Percentiles rank a stretch among this genome's conserved stretches.
Conservation (phyloP, 2,329 filamentous ascomycete species). For the Aspergillus brunneoviolaceus region DNA sequence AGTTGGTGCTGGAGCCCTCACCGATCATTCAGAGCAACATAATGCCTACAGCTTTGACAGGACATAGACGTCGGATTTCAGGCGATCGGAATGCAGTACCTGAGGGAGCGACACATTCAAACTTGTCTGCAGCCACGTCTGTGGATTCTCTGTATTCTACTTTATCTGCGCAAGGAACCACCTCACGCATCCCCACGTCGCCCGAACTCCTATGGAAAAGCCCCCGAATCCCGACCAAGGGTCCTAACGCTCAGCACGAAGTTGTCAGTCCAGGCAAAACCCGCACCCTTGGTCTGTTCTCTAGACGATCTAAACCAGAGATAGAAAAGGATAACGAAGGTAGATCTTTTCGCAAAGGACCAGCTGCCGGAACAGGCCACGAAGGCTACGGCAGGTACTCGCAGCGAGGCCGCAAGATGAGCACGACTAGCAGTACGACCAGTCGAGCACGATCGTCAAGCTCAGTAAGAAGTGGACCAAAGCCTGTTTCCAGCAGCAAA, state of each 20-base stretch:
- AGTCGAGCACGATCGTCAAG: constrained; percentile 44
- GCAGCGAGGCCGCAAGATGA: constrained; percentile 45
- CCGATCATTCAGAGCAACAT: constrained; percentile 60
- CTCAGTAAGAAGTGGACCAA: constrained; percentile 36
- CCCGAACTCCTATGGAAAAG: constrained; percentile 30
- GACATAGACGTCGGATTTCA: constrained; percentile 54
- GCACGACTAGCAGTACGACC: constrained; percentile 38
- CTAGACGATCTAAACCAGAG: constrained; percentile 67
- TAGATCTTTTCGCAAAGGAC: constrained; percentile 68
- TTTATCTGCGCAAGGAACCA: constrained; percentile 28
- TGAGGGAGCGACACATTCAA: constrained; percentile 30
- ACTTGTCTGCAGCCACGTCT: constrained; percentile 36
- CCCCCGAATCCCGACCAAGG: constrained; percentile 39
- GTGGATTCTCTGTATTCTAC: constrained; percentile 41
- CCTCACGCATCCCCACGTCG: constrained; percentile 35
- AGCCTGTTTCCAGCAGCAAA: constrained; percentile 40
- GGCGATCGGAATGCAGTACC: constrained; percentile 43
- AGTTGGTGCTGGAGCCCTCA: constrained; percentile 56
- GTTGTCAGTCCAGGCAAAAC: constrained; percentile 38
- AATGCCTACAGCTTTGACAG: constrained; percentile 45
- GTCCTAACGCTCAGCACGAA: constrained; percentile 29
- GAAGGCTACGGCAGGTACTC: constrained; percentile 60
- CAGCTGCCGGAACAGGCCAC: constrained; percentile 88
- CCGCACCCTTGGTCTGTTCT: constrained; percentile 76
- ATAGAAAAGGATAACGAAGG: constrained; percentile 53